Base-by-base conservation (phyloP, 768 basidiomycete genomes). In the Cystofilobasidium bisporidii region DNA sequence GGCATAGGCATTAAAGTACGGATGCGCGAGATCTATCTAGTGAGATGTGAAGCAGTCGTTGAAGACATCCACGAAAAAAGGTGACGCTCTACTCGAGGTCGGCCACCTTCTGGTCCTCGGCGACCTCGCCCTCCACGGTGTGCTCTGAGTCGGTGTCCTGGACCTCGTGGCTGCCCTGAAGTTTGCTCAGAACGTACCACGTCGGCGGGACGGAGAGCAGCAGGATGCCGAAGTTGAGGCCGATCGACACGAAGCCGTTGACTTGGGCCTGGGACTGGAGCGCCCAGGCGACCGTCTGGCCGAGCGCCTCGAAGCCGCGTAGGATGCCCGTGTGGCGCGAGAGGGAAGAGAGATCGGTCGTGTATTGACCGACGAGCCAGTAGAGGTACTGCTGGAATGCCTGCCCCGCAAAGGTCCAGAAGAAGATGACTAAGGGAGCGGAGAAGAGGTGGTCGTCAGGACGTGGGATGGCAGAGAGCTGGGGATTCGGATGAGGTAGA, bases 211-310 rank as follows among this genome's bases (percentile, higher is more conserved):
- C n/a, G 18, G 64, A 57, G 24, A 65, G 12, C 30, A 65, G 56
- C 20, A 65, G 64, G 30, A 55, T 55, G 30, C 64, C 64, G 22
- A 65, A 65, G 64, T 65, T 65, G 38, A 65, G 55, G 12, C 64
- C 64, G 43, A 65, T 65, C 38, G 64, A 32, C 43, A 55, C 43
- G 17, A 60, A 59, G 64, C 20, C 2, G 57, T 56, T 58, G 57
- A 65, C 56, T 8, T 58, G 24, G 43, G 28, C 28, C 32, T 65
- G 33, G 6, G 64, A 65, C 8, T 55, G 53, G 32, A 65, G 22
- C 26, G 73, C 73, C 73, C 73, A 74, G 22, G 72, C 73, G 61
- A 74, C 71, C 17, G 73, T 74, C 58, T 74, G 73, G 17, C 73
- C 73, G 36, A 74, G 53, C 2, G 73, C 73, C 61, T 74, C 73